Conservation (phyloP, 805 yeast species). For the Ogataea nakhonphanomensis region DNA sequence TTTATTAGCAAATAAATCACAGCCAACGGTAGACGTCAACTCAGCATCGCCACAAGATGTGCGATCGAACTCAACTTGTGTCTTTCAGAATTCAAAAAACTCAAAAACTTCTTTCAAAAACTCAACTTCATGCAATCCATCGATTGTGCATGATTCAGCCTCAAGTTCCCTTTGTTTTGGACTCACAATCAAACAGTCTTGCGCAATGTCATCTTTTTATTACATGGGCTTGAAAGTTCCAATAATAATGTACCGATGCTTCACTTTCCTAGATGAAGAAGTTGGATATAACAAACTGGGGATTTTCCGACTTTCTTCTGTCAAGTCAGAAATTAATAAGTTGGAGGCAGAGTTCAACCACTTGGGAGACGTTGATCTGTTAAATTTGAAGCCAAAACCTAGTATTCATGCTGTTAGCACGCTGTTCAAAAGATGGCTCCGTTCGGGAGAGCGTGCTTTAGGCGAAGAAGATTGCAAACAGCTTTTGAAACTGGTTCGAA, state of each 20-base stretch:
- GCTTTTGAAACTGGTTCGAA: conserved; percentile 40
- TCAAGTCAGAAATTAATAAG: conserved; percentile 16
- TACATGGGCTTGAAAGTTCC: conserved; percentile 52
- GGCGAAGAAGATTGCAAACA: conserved; percentile 15
- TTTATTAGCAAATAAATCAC: too few relatives aligned
- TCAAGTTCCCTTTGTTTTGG: conserved; percentile 47
- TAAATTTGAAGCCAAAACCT: conserved; percentile 27
- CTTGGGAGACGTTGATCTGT: conserved; percentile 16
- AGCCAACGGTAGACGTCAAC: too few relatives aligned
- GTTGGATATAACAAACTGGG: conserved; percentile 79
- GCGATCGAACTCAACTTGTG: too few relatives aligned
- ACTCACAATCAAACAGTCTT: conserved; percentile 46
- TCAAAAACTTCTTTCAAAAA: too few relatives aligned
- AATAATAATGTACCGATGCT: conserved; percentile 66
- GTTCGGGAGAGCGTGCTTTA: conserved; percentile 40
- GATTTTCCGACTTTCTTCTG: conserved; percentile 70
- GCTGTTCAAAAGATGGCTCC: conserved; percentile 68
- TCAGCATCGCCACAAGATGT: too few relatives aligned
- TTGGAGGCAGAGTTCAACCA: conserved; percentile 14
- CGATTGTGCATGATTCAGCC: background rate
- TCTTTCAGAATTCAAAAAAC: too few relatives aligned
- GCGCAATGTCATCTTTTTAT: conserved; percentile 45
- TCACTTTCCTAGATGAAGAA: conserved; percentile 57
- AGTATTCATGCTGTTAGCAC: conserved; percentile 85
- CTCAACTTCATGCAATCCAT: too few relatives aligned